phyloP scores from a whole-genome alignment of 192 early-diverging fungal species.

The Coemansia sp. region DNA sequence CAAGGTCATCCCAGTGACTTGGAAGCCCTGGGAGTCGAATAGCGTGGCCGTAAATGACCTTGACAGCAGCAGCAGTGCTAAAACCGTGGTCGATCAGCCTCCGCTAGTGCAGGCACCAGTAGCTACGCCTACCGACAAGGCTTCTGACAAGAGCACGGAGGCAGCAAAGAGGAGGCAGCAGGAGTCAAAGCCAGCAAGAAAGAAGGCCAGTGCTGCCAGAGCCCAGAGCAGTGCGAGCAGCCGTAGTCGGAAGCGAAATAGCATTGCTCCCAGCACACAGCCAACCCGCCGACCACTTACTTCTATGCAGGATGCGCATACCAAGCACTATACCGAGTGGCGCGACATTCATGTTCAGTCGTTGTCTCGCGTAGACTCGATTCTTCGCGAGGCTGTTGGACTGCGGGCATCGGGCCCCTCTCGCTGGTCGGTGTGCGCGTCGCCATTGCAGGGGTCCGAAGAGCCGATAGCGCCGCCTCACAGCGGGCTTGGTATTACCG shows the following conservation, averaged over 20 bases:
- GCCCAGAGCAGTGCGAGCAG: constrained; percentile 3
- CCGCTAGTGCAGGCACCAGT: neutral
- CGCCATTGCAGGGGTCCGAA: neutral
- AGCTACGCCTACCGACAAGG: neutral
- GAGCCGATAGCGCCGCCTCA: neutral
- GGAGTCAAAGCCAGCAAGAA: neutral
- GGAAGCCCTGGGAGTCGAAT: neutral
- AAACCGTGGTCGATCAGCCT: neutral
- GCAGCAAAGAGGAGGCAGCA: neutral
- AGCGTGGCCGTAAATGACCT: neutral
- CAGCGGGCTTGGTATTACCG: constrained; percentile 38
- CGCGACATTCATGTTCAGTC: constrained; percentile 54
- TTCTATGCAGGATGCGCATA: constrained; percentile 13
- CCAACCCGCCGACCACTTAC: constrained; percentile 21
- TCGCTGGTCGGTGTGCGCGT: constrained; percentile 18
- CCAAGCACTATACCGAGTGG: constrained; percentile 28
- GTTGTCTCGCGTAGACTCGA: constrained; percentile 44
- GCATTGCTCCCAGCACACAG: neutral
- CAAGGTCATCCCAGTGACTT: constrained; percentile 2
- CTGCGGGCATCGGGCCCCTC: constrained; percentile 9
- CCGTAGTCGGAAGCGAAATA: neutral
- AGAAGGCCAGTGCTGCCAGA: neutral
- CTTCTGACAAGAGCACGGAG: neutral
- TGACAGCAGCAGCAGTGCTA: neutral
- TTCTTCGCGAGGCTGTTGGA: constrained; percentile 50